A percentile compares a stretch with the other conserved stretches of the same genome.
Conservation (phyloP, 768 basidiomycete species). For the Mycena metata region DNA sequence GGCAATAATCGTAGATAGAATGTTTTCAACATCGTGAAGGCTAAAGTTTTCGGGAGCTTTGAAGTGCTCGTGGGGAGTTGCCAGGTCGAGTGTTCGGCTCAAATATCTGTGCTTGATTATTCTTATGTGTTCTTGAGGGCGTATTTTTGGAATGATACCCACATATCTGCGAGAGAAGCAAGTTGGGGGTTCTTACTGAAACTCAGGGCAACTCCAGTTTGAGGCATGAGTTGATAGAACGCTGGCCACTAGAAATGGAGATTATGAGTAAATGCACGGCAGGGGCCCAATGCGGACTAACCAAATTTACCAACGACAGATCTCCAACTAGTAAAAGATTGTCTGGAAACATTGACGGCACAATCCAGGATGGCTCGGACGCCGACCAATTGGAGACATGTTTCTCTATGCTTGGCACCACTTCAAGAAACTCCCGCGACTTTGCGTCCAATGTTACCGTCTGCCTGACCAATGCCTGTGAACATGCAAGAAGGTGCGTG, state of each 20-base stretch:
- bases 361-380: no score
- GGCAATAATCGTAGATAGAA: neutral
- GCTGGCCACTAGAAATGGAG: neutral
- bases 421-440: neutral
- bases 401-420: conserved; percentile 2
- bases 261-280: neutral
- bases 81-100: neutral
- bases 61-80: neutral
- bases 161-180: conserved; percentile 3
- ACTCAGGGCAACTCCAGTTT: neutral
- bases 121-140: neutral
- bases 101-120: conserved; percentile 6
- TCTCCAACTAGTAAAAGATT: neutral
- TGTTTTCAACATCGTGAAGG: conserved; percentile 1
- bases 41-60: neutral
- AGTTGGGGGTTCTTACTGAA: neutral
- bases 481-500: conserved; percentile 1
- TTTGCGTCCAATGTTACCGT: neutral
- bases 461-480: conserved; percentile 7
- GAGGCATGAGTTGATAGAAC: neutral
- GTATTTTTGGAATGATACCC: neutral
- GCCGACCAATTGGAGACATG: conserved; percentile 6
- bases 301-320: conserved; percentile 5
- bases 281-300: neutral
- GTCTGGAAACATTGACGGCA: neutral